Percentiles rank a stretch among this genome's conserved stretches.
phyloP scores from a whole-genome alignment of 2,329 filamentous ascomycete genomes.

The Hymenoscyphus albidus region DNA sequence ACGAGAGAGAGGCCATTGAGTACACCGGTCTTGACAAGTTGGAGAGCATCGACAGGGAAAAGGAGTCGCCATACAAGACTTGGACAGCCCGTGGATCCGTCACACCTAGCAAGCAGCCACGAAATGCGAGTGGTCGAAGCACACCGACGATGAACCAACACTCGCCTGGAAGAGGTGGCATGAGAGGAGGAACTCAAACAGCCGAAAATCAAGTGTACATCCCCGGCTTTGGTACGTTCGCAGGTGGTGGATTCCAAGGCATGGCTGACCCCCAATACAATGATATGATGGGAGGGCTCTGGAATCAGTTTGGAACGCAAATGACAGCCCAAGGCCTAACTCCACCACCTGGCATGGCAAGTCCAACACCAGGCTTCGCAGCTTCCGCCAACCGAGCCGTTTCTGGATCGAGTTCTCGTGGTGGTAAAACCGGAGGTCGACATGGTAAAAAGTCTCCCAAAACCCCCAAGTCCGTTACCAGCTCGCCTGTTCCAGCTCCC shows the following conservation, averaged over 20 bases:
- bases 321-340: neutral
- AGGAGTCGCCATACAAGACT: neutral
- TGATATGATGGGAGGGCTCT: conserved; percentile 1
- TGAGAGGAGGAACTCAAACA: neutral
- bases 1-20: conserved; percentile 3
- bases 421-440: neutral
- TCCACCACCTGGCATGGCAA: neutral
- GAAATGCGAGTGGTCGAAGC: neutral
- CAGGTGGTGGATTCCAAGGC: neutral
- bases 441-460: neutral
- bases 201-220: neutral
- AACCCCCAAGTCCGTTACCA: neutral
- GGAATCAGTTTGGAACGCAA: neutral
- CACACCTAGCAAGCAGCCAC: neutral
- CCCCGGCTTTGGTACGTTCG: neutral
- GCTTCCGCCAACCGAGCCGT: conserved; percentile 6
- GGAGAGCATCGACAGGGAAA: conserved; percentile 8
- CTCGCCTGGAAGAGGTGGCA: conserved; percentile 4
- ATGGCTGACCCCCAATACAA: neutral
- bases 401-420: conserved; percentile 3
- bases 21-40: conserved; percentile 8
- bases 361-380: conserved; percentile 1
- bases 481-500: neutral
- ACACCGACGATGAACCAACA: neutral
- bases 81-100: conserved; percentile 6